A percentile compares a stretch with the other conserved stretches of the same genome.
These are phyloP conservation scores for Waltergamsia citrina DNA, from an alignment of 2,329 filamentous ascomycete species.

Conservation along the genomic window DNA sequence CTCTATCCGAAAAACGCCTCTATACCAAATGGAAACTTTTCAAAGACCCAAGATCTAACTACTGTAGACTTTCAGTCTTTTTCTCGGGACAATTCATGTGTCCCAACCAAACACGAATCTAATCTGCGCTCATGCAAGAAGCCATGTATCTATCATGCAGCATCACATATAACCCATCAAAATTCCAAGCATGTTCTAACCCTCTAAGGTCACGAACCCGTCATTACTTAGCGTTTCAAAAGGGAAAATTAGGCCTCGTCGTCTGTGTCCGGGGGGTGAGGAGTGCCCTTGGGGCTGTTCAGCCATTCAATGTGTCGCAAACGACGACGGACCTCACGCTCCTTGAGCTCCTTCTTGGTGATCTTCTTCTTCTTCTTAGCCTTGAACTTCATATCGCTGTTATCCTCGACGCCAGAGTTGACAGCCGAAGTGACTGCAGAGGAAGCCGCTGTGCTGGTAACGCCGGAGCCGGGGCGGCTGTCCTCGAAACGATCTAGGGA, in stretches of 20 bases:
- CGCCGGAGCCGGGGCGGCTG: conserved; percentile 53
- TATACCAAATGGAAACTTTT: conserved; percentile 3
- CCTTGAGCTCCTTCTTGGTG: conserved; percentile 94
- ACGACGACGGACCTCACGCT: conserved; percentile 76
- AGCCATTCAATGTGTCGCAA: conserved; percentile 81
- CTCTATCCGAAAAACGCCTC: conserved; percentile 5
- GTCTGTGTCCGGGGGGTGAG: conserved; percentile 67
- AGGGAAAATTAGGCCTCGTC: conserved; percentile 56
- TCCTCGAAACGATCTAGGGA: conserved; percentile 83
- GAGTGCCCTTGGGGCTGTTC: conserved; percentile 77
- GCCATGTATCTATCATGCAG: neutral
- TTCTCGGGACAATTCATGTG: too few relatives aligned
- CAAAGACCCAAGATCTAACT: neutral
- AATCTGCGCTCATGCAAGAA: neutral
- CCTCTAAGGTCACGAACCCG: too few relatives aligned
- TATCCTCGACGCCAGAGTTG: conserved; percentile 79
- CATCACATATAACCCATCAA: too few relatives aligned
- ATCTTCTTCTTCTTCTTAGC: conserved; percentile 96
- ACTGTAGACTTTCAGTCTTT: neutral
- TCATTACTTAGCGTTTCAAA: too few relatives aligned
- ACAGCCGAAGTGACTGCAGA: conserved; percentile 48
- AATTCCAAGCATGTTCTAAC: too few relatives aligned
- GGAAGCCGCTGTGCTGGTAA: conserved; percentile 48
- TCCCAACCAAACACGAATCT: too few relatives aligned
- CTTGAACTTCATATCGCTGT: conserved; percentile 64